Base-by-base conservation (phyloP, 108 stramenopile genomes). In the Cyclotella baltica region DNA sequence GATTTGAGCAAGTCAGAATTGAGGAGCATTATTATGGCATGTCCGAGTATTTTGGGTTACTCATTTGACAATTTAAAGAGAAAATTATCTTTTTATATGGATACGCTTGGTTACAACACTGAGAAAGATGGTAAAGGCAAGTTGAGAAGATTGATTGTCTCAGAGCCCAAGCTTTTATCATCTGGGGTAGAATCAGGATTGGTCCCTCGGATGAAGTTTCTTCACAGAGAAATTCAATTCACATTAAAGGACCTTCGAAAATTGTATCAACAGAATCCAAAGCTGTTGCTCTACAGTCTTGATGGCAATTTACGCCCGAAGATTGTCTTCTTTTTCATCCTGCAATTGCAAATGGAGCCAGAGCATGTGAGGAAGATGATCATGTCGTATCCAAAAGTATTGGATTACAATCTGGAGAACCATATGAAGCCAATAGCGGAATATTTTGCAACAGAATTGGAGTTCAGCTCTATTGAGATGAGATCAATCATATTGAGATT, bases 381-480 rank as follows among this genome's bases (percentile, higher is more conserved):
- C 33, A 53, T 89, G 35, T 73, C 82, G 29, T 95, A 86, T 77
- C 94, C 94, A 5, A 69, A 75, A 36, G 75, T 93, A 20, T 77
- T 95, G 64, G 87, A 93, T 47, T 95, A 95, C 73, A 85, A 85
- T 71, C 71, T 95, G 51, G 92, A 92, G 22, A 79, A 83, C 47
- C 88, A 90, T 55, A 87, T 90, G 31, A 79, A 81, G 29, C 91
- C 91, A 15, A 92, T 94, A 5, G 85, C 89, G 16, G 71, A 76
- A 30, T 91, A 86, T 50, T 90, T 91, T 55, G 52, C 90, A 64
- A 78, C 83, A 22, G 89, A 90, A 25, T 59, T 94, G 55, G 87
- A 86, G 18, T 87, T 87, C 55, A 85, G 86, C 51, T 43, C 87
- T 11, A 48, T 56, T 40, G 93, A 94, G 64, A 58, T 94, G 28